Evolutionary conservation across 1,284 basidiomycete genomes (phyloP), one percentile per base, ranked within the genome.

Genomic region (Heterobasidion occidentale): DNA sequence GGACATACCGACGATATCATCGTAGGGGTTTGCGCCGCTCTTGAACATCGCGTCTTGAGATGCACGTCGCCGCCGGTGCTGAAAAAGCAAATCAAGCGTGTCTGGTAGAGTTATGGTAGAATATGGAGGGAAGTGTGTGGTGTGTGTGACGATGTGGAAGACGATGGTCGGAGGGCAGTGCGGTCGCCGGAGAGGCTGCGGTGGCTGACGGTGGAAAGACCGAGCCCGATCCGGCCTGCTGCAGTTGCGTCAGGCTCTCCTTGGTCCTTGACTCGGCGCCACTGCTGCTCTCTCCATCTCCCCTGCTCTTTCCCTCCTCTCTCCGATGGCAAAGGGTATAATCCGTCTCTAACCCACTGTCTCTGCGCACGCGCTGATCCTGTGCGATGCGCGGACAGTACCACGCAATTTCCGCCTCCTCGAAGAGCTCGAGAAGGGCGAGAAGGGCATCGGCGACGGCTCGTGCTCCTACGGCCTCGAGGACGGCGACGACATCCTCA

Each of bases 381-480:
- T 36, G 44, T 20, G 42, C 38, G 33, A 34, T 20, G 47, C 14
- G 34, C 47, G 11, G 8, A 6, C 61, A 98, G 96, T 98, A 60
- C 96, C 96, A 45, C 83, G 96, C 67, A 98, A 94, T 74, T 99
- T 99, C 77, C 84, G 93, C 56, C 85, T 99, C 47, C 83, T 98
- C 51, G 94, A 98, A 72, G 95, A 99, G 78, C 89, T 99, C 63
- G 96, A 99, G 76, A 98, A 98, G 75, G 96, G 97, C 65, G 96
- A 99, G 79, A 99, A 99, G 74, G 96, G 97, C 51, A 94, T 99
- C 68, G 96, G 96, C 61, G 96, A 98, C 76, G 96, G 95, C 58
- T 93, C 90, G 42, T 97, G 94, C 76, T 95, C 92, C 36, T 98
- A 98, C 66, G 95, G 95, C 56, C 77, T 97, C 58, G 91, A 92